phyloP scores from a whole-genome alignment of 345 rosid genomes.

The Angophora floribunda region DNA sequence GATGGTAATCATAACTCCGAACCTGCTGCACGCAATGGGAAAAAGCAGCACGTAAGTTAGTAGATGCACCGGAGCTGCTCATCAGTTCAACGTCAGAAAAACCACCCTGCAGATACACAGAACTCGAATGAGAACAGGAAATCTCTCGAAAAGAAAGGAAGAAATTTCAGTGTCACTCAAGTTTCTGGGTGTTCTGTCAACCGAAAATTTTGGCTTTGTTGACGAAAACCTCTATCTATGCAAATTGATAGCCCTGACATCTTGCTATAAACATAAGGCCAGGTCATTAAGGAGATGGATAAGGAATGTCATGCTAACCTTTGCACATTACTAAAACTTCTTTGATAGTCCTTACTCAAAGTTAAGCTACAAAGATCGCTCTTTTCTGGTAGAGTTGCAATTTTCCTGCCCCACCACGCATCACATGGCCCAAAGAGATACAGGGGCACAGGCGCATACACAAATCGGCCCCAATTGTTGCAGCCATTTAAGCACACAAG shows the following conservation, averaged over 20 bases:
- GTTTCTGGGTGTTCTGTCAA: neutral
- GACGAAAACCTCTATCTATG: neutral
- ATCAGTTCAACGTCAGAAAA: constrained; percentile 12
- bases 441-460: neutral
- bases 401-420: neutral
- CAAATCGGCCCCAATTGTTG: neutral
- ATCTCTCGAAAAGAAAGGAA: neutral
- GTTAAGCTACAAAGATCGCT: neutral
- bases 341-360: neutral
- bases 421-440: neutral
- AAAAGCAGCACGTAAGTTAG: constrained; percentile 58
- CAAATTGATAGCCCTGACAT: neutral
- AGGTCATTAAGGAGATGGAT: neutral
- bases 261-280: neutral
- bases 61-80: constrained; percentile 37
- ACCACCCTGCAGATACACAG: constrained; percentile 15
- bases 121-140: neutral
- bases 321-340: neutral
- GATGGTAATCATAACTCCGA: constrained; percentile 88
- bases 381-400: neutral
- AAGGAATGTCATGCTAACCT: neutral
- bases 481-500: neutral
- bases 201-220: neutral
- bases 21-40: constrained; percentile 86
- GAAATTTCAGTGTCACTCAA: neutral